phyloP scores from a whole-genome alignment of 108 stramenopile species.

The Pseudonitzschia multiseries region DNA sequence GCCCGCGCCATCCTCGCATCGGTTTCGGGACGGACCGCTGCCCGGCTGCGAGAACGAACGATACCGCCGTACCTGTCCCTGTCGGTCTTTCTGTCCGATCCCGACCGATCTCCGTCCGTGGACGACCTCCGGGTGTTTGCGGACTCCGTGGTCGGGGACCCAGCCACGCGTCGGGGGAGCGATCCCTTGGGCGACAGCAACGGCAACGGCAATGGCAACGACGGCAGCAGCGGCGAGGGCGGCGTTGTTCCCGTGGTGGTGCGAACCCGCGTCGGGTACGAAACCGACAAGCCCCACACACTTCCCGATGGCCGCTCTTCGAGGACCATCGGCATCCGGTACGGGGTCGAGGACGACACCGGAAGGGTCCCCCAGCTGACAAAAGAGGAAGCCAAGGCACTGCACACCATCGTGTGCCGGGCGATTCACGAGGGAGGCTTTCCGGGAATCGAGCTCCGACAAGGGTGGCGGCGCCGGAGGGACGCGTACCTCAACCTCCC shows the following conservation, averaged over 20 bases:
- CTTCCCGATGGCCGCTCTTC: conserved; percentile 13
- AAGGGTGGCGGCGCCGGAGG: not conserved
- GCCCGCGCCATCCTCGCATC: conserved; percentile 23
- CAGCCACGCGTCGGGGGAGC: not conserved
- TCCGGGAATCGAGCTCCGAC: not conserved
- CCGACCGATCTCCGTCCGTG: not conserved
- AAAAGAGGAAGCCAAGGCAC: conserved; percentile 41
- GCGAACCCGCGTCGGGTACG: conserved; percentile 31
- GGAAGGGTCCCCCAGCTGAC: conserved; percentile 7
- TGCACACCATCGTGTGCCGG: not conserved
- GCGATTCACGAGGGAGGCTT: not conserved
- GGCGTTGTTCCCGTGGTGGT: too few species aligned
- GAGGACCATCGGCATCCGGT: conserved; percentile 48
- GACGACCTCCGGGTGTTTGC: not conserved
- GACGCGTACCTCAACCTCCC: too few species aligned
- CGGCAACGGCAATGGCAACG: too few species aligned
- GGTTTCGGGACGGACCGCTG: conserved; percentile 41
- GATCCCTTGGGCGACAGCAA: too few species aligned
- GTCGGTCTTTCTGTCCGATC: conserved; percentile 44
- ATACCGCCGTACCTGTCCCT: conserved; percentile 36
- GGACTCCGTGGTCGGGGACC: not conserved
- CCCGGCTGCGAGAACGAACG: conserved; percentile 36
- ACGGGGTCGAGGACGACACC: conserved; percentile 6
- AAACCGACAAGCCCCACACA: not conserved
- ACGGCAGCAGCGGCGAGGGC: too few species aligned